Conservation (phyloP, 139 green algal genomes). For the Volvox reticuliferus region DNA sequence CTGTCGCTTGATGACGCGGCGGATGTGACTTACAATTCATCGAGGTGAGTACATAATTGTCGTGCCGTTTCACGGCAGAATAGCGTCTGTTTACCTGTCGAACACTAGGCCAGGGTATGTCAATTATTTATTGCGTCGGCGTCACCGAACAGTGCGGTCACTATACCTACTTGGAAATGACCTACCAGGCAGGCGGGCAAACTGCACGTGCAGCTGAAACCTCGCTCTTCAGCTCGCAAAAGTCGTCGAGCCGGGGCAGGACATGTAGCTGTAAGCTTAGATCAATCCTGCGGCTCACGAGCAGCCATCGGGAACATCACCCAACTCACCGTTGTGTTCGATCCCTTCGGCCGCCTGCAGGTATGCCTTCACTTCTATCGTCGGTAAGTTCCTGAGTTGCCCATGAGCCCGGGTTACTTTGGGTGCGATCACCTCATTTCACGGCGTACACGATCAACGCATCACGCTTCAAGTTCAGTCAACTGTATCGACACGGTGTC, state of each 20-base stretch:
- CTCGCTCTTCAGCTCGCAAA: neutral
- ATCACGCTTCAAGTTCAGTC: too few relatives aligned
- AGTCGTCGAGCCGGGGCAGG: neutral
- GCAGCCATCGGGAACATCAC: neutral
- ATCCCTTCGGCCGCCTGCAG: neutral
- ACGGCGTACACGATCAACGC: neutral
- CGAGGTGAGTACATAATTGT: conserved; percentile 4
- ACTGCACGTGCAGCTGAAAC: neutral
- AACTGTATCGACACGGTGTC: too few relatives aligned
- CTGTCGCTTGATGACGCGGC: conserved; percentile 12
- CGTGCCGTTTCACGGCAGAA: too few relatives aligned
- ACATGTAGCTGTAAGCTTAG: neutral
- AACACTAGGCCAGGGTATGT: neutral
- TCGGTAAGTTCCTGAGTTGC: neutral
- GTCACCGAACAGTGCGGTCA: neutral
- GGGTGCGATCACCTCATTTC: neutral
- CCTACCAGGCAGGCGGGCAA: neutral
- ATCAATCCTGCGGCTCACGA: neutral
- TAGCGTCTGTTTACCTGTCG: too few relatives aligned
- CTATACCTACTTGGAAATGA: neutral
- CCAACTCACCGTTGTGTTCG: neutral
- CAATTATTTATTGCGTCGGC: neutral
- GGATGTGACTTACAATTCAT: conserved; percentile 24
- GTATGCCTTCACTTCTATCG: conserved; percentile 34
- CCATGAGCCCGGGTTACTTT: neutral